Percentiles rank a stretch among this genome's conserved stretches.
phyloP scores from a whole-genome alignment of 768 basidiomycete genomes.

The Auricularia sp. region DNA sequence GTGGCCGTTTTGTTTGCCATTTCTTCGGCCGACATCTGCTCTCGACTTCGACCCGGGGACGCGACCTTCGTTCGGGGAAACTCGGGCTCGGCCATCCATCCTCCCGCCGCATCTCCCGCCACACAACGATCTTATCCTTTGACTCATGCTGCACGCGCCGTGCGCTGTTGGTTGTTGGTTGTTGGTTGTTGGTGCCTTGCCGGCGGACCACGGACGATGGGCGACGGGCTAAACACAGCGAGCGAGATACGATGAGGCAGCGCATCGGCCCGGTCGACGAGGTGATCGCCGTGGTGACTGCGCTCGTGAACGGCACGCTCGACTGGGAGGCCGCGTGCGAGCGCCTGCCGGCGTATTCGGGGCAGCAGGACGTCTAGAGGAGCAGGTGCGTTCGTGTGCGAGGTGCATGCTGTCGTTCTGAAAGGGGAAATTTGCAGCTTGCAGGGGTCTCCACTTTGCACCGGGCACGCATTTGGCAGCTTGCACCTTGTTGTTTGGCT shows the following conservation, averaged over 20 bases:
- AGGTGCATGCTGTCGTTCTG: neutral
- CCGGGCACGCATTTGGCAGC: neutral
- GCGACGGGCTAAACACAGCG: constrained; percentile 33
- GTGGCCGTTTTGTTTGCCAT: too few species aligned
- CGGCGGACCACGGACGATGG: constrained; percentile 1
- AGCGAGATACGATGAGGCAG: constrained; percentile 91
- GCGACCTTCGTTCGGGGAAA: too few species aligned
- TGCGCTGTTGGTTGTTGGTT: too few species aligned
- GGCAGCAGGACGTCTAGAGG: constrained; percentile 62
- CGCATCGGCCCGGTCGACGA: constrained; percentile 84
- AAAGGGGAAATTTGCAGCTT: neutral
- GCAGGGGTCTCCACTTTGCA: neutral
- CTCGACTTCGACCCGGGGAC: too few species aligned
- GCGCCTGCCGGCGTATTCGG: constrained; percentile 70
- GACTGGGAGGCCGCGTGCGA: constrained; percentile 70
- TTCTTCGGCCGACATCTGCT: too few species aligned
- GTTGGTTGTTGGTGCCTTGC: constrained; percentile 5
- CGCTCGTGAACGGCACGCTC: constrained; percentile 64
- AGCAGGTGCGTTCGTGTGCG: too few species aligned
- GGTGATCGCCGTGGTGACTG: constrained; percentile 70
- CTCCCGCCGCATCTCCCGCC: too few species aligned
- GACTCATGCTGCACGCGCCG: too few species aligned
- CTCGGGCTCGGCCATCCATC: too few species aligned
- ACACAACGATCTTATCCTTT: too few species aligned
- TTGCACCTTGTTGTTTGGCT: too few species aligned